Evolutionary conservation across 1,284 basidiomycete genomes (phyloP), one percentile per base, ranked within the genome.

Genomic region (Moniliophthora roreri): DNA sequence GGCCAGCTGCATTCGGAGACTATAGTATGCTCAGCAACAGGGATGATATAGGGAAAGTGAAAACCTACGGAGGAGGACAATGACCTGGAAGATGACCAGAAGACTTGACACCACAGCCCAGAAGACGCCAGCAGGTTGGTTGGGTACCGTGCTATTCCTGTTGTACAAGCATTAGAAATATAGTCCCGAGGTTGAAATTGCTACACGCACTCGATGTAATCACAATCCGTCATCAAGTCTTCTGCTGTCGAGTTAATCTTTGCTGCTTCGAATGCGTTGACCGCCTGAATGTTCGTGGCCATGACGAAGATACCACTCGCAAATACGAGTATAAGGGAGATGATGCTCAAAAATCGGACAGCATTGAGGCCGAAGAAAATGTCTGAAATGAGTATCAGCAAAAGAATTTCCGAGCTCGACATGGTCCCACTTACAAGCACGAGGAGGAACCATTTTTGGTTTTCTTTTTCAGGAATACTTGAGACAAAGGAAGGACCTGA

Each of bases 51-150:
- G 23, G 21, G 32, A 6, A 23, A 62, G 53, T 24, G 32, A 63
- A 61, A 2, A 60, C 78, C 58, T 53, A 91, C 90, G 55, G 79
- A 92, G 66, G 53, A 95, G 81, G 35, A 93, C 76, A 58, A 93
- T 63, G 48, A 81, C 77, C 66, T 93, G 88, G 68, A 85, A 82
- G 57, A 92, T 78, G 72, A 94, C 90, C 63, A 95, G 80, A 36
- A 95, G 70, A 18, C 91, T 79, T 65, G 91, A 88, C 50, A 94
- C 74, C 47, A 94, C 84, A 1, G 90, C 87, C 89, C 91, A 95
- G 69, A 94, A 93, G 1, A 82, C 82, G 15, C 93, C 92, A 2
- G 89, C 92, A 44, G 90, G 76, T 69, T 95, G 91, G 64, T 92
- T 89, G 0, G 92, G 91, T 3, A 95, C 88, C 1, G 90, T 89